Base-by-base conservation (phyloP, 2,329 filamentous ascomycete species). In the Diaporthe sp. region DNA sequence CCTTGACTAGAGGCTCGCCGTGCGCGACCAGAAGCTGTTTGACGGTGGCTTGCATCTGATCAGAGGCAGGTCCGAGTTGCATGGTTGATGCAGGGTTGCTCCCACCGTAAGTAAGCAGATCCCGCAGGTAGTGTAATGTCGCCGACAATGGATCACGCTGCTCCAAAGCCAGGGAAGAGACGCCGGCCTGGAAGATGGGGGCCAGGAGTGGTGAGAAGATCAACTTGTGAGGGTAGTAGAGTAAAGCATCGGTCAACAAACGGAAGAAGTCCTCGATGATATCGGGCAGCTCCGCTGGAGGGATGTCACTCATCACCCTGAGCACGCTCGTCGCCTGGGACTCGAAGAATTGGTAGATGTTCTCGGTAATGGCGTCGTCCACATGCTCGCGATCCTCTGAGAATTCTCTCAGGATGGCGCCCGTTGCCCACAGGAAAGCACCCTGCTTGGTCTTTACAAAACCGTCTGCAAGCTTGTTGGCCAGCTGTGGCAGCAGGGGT, bases 391-490 rank as follows among this genome's bases (percentile, higher is more conserved):
- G 91, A 55, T 96, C 95, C 79, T 97, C 95, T 0, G 95, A 97
- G 81, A 98, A 99, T 83, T 99, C 97, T 75, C 97, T 93, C 40
- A 99, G 90, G 77, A 99, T 97, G 12, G 96, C 95, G 77, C 96
- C 94, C 2, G 96, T 98, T 1, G 97, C 96, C 97, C 97, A 99
- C n/a, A 99, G 88, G 88, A 99, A 99, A 82, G 96, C 98, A 17
- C 97, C 97, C 84, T 99, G 96, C 76, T 92, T 91, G 15, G 96
- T 98, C 25, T 90, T 89, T 72, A 93, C 90, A 82, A 99, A 99
- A 6, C 96, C 96, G 77, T 89, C 89, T 1, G 95, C 95, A 74
- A 99, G 90, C 83, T 96, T 97, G 79, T 96, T 94, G 25, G 97
- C 97, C 84, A 99, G 92, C 28, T 92, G 90, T 1, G 94, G 94